Percentiles rank a stretch among this genome's conserved stretches.
These are phyloP conservation scores for Lolium perenne DNA, from an alignment of 176 grass and related monocot genomes.

Conservation along the genomic window DNA sequence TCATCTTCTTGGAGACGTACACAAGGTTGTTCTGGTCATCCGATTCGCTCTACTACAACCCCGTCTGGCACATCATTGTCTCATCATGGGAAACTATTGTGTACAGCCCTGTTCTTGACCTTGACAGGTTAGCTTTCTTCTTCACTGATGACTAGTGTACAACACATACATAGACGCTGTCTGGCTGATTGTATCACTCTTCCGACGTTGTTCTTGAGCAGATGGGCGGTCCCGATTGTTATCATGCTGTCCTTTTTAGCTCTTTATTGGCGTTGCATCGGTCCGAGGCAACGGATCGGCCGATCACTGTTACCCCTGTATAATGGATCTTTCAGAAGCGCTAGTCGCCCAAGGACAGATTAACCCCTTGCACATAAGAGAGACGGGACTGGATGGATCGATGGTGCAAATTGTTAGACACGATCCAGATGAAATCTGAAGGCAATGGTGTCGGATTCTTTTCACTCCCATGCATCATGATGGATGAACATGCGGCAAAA, in stretches of 20 bases:
- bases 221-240: conserved; percentile 84
- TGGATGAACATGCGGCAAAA: not conserved
- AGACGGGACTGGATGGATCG: not conserved
- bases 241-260: conserved; percentile 41
- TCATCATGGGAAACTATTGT: conserved; percentile 87
- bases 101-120: conserved; percentile 87
- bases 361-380: conserved; percentile 23
- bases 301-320: conserved; percentile 73
- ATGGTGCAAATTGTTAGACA: not conserved
- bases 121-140: conserved; percentile 64
- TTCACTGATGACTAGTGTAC: not conserved
- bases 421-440: not conserved
- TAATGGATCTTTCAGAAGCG: conserved; percentile 50
- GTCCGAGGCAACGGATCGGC: conserved; percentile 61
- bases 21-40: conserved; percentile 96
- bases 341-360: conserved; percentile 72
- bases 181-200: not conserved
- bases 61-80: conserved; percentile 77
- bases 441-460: conserved; percentile 36
- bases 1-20: conserved; percentile 83
- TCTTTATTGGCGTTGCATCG: conserved; percentile 83
- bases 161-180: not conserved
- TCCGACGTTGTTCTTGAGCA: conserved; percentile 37
- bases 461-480: not conserved
- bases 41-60: conserved; percentile 85